Base-by-base conservation (phyloP, 2,329 filamentous ascomycete genomes). In the Hymenoscyphus repandus region DNA sequence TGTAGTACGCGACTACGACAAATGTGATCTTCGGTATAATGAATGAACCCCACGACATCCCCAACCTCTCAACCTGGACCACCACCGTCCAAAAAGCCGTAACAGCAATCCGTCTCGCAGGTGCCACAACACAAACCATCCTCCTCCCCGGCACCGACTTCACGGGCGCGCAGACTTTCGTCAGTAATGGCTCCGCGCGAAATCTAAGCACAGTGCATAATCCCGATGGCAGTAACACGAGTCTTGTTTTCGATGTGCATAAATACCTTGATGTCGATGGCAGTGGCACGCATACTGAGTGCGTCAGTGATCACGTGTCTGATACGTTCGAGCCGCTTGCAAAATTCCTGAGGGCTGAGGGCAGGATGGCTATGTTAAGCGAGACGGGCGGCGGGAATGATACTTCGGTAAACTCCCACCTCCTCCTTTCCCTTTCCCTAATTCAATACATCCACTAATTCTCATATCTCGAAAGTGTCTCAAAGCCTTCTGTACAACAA, bases 21-120 rank as follows among this genome's bases (percentile, higher is more conserved):
- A 79, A 77, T 54, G 68, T 87, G 20, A 72, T 79, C 3, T 84
- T 87, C 56, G 82, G 82, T 13, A 63, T 87, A 43, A 86, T 87
- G 82, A 88, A 87, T 67, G 84, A 83, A 68, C 83, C 83, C 2
- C 50, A 52, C 33, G 41, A 60, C 83, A 71, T 86, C 57, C 65
- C 63, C 30, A 38, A 46, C 17, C 20, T 52, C 5, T 17, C 30
- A 12, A 64, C 68, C 1, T 87, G 83, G 83, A 80, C 78, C 0
- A 64, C 72, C 4, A 81, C 79, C 0, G 77, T 79, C 54, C 84
- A 87, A 63, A 73, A 72, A 11, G 81, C 73, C 10, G 83, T 88
- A 1, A 82, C 76, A 1, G 83, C 81, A 3, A 86, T 88, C 58
- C 79, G 84, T 37, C 65, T 74, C 41, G 77, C 80, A 2, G 83